Percentiles rank a stretch among this genome's conserved stretches.
These are phyloP conservation scores for Apiosordaria backusii DNA, from an alignment of 495 filamentous ascomycete genomes.

Conservation along the genomic window DNA sequence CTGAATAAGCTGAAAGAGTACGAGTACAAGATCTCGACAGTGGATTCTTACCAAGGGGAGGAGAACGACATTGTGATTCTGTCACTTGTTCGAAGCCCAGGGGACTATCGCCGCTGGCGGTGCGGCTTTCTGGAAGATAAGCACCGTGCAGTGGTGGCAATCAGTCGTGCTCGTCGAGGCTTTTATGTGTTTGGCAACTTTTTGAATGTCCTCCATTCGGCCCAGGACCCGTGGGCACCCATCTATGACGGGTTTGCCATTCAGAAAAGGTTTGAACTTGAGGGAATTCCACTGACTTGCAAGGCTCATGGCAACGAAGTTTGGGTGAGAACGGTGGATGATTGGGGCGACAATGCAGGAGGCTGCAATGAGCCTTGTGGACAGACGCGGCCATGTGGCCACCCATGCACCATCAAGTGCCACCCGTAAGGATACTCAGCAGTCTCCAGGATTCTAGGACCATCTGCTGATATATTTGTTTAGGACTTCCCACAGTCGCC, in stretches of 20 bases:
- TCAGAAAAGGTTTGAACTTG: slow-evolving; percentile 17
- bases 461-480: slow-evolving; percentile 35
- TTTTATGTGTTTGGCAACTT: slow-evolving; percentile 88
- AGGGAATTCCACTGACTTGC: slow-evolving; percentile 40
- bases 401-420: slow-evolving; percentile 43
- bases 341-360: slow-evolving; percentile 53
- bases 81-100: slow-evolving; percentile 71
- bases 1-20: slow-evolving; percentile 38
- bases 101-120: slow-evolving; percentile 21
- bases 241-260: slow-evolving; percentile 33
- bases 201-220: slow-evolving; percentile 43
- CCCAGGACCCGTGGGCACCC: slow-evolving; percentile 39
- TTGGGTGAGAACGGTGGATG: slow-evolving; percentile 44
- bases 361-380: slow-evolving; percentile 56
- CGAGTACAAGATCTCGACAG: slow-evolving; percentile 68
- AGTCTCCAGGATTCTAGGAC: not conserved
- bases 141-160: slow-evolving; percentile 82
- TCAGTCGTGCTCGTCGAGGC: slow-evolving; percentile 80
- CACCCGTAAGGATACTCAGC: slow-evolving; percentile 36
- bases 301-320: slow-evolving; percentile 34
- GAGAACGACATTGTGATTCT: slow-evolving; percentile 85
- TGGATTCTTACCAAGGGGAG: slow-evolving; percentile 93
- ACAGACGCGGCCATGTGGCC: slow-evolving; percentile 41
- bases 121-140: slow-evolving; percentile 71
- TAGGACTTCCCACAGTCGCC: slow-evolving; percentile 55